These are phyloP conservation scores for Chlamydomonas incerta DNA, from an alignment of 139 green algal species.

Conservation along the genomic window DNA sequence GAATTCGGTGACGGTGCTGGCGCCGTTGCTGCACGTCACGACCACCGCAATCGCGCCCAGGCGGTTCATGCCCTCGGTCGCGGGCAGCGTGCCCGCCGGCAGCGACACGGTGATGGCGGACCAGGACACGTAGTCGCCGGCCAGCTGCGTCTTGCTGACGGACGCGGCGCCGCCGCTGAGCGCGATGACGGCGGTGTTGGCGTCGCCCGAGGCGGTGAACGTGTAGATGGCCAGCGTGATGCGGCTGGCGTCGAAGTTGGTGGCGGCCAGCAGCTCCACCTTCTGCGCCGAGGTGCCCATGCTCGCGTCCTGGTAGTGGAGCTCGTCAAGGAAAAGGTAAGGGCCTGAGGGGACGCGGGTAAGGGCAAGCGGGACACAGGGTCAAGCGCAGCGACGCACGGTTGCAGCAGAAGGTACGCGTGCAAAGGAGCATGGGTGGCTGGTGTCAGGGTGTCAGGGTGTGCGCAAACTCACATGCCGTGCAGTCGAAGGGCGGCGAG, in stretches of 20 bases:
- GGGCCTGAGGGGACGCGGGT: too few relatives aligned
- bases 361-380: too few relatives aligned
- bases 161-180: too few relatives aligned
- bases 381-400: too few relatives aligned
- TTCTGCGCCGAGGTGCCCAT: background rate
- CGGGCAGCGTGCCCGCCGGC: background rate
- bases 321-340: background rate
- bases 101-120: background rate
- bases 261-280: background rate
- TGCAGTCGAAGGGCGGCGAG: background rate
- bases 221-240: background rate
- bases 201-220: background rate
- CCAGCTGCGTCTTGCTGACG: background rate
- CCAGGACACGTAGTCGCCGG: background rate
- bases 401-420: too few relatives aligned
- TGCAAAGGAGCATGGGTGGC: too few relatives aligned
- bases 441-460: too few relatives aligned
- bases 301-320: background rate
- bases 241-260: background rate
- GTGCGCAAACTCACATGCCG: background rate
- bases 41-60: background rate
- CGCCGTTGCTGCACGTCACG: background rate
- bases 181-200: background rate
- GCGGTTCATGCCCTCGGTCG: background rate
- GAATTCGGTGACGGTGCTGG: background rate